A percentile compares a stretch with the other conserved stretches of the same genome.
phyloP scores from a whole-genome alignment of 2,329 filamentous ascomycete genomes.

The Penicillium rolfsii region DNA sequence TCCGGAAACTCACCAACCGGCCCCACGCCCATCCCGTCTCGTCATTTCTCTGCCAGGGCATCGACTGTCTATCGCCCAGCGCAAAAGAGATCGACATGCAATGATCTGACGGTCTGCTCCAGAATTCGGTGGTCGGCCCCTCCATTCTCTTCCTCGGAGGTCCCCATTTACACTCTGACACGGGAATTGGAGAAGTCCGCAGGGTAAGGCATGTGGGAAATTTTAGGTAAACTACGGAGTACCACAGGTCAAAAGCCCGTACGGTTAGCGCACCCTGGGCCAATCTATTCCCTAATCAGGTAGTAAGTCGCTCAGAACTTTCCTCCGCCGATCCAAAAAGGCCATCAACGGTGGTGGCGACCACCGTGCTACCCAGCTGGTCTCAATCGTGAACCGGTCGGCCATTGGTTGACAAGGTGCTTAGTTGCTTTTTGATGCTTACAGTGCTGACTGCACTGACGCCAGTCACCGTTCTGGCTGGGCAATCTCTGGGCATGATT shows the following conservation, averaged over 20 bases:
- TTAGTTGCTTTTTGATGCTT: not conserved
- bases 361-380: slow-evolving; percentile 21
- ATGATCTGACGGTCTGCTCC: slow-evolving; percentile 13
- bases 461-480: not conserved
- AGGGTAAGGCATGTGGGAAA: slow-evolving; percentile 21
- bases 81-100: slow-evolving; percentile 18
- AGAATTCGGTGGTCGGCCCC: not conserved
- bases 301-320: slow-evolving; percentile 18
- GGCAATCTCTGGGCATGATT: not conserved
- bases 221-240: not conserved
- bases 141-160: not conserved
- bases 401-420: slow-evolving; percentile 20
- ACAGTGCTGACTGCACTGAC: slow-evolving; percentile 1
- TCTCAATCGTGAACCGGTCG: slow-evolving; percentile 30
- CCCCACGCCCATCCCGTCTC: slow-evolving; percentile 27
- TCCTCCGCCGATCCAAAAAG: slow-evolving; percentile 23
- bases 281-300: slow-evolving; percentile 22
- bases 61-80: slow-evolving; percentile 6
- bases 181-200: not conserved
- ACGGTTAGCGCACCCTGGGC: slow-evolving; percentile 1
- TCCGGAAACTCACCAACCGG: not conserved
- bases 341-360: slow-evolving; percentile 31
- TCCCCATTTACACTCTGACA: not conserved
- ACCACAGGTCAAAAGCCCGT: too few relatives aligned
- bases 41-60: slow-evolving; percentile 25